phyloP scores from a whole-genome alignment of 306 rosid species.

The Lathyrus tuberosus region DNA sequence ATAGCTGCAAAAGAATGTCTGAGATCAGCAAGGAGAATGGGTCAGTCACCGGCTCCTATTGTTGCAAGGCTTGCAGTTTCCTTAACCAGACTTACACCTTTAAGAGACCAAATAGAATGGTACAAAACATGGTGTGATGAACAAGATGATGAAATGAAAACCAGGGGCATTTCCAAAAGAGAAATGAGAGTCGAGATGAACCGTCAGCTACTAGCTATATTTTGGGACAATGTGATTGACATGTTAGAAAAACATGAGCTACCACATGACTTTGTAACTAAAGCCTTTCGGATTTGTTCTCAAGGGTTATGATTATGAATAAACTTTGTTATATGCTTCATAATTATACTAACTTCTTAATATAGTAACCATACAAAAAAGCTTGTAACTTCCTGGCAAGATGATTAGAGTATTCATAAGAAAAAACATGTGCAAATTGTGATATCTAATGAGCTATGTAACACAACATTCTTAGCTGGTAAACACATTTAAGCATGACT shows the following conservation, averaged over 20 bases:
- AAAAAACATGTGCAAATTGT: neutral
- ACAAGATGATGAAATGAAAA: slow-evolving; percentile 58
- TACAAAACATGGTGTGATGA: slow-evolving; percentile 42
- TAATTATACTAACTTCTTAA: neutral
- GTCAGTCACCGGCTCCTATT: slow-evolving; percentile 60
- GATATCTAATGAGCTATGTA: slow-evolving; percentile 1
- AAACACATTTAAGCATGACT: slow-evolving; percentile 93
- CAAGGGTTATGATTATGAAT: neutral
- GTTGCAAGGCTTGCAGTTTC: slow-evolving; percentile 55
- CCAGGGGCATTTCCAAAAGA: slow-evolving; percentile 50
- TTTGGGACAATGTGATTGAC: slow-evolving; percentile 63
- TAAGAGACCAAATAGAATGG: too few species aligned
- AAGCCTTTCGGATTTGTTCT: neutral
- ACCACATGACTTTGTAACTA: slow-evolving; percentile 58
- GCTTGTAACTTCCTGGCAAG: neutral
- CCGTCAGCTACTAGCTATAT: slow-evolving; percentile 64
- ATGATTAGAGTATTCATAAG: neutral
- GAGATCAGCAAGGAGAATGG: slow-evolving; percentile 58
- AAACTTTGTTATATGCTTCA: neutral
- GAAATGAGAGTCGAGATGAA: slow-evolving; percentile 57
- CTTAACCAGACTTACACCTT: too few species aligned
- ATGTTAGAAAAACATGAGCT: slow-evolving; percentile 64
- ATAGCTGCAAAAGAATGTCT: too few species aligned
- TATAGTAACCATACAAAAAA: neutral
- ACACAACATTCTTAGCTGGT: slow-evolving; percentile 44